These are phyloP conservation scores for Pseudonitzschia multiseries DNA, from an alignment of 108 stramenopile genomes.

Conservation along the genomic window DNA sequence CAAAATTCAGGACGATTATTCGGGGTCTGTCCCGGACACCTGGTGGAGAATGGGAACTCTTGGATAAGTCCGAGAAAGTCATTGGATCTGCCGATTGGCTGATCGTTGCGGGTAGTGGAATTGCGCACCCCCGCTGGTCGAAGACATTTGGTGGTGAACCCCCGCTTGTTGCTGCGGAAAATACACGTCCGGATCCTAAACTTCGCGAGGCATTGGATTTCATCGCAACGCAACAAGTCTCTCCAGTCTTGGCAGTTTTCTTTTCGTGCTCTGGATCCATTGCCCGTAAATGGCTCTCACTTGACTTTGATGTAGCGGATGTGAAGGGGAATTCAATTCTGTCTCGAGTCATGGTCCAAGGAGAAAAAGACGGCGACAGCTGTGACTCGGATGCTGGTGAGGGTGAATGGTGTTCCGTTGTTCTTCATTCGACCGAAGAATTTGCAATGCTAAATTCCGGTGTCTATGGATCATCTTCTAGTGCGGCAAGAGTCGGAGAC, in stretches of 20 bases:
- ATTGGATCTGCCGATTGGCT: conserved; percentile 12
- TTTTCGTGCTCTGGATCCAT: conserved; percentile 1
- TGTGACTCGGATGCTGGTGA: background rate
- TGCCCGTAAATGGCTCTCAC: conserved; percentile 6
- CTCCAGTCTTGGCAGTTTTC: conserved; percentile 2
- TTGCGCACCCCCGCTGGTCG: conserved; percentile 3
- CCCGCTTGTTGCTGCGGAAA: background rate
- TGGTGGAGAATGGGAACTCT: conserved; percentile 1
- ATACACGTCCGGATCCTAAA: background rate
- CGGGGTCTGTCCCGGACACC: background rate
- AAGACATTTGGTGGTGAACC: conserved; percentile 12
- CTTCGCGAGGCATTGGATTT: conserved; percentile 4
- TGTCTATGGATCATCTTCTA: conserved; percentile 6
- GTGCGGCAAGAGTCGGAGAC: conserved; percentile 1
- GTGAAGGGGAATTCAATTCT: conserved; percentile 1
- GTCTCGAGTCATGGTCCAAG: conserved; percentile 11
- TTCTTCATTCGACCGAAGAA: conserved; percentile 13
- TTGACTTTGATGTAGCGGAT: background rate
- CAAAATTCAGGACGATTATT: conserved; percentile 13
- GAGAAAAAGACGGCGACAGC: background rate
- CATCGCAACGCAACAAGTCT: background rate
- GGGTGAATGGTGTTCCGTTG: conserved; percentile 13
- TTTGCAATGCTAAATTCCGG: conserved; percentile 9
- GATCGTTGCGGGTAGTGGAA: conserved; percentile 6
- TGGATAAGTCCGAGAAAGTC: background rate